These are phyloP conservation scores for Persicaria maculosa DNA, from an alignment of 148 eudicot species.

Conservation along the genomic window DNA sequence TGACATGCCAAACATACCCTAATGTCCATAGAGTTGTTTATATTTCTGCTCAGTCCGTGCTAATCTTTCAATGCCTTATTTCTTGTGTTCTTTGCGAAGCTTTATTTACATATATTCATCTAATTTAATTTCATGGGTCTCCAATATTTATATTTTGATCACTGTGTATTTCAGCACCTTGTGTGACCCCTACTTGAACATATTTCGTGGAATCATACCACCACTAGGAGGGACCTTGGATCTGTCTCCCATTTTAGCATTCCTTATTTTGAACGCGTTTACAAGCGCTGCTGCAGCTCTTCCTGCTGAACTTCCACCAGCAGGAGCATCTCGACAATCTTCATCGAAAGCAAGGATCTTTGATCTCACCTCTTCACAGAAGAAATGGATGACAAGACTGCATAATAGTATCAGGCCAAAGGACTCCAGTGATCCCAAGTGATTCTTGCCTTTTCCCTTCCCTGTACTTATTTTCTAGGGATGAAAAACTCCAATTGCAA, in stretches of 20 bases:
- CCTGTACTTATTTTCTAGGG: too few species aligned
- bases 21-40: too few species aligned
- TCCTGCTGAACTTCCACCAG: slow-evolving; percentile 89
- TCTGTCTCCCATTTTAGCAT: slow-evolving; percentile 90
- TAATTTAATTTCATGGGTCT: not conserved
- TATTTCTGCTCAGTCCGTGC: not conserved
- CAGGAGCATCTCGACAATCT: slow-evolving; percentile 21
- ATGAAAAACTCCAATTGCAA: too few species aligned
- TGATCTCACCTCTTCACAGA: slow-evolving; percentile 43
- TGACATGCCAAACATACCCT: not conserved
- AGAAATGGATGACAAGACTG: slow-evolving; percentile 65
- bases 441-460: not conserved
- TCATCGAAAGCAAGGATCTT: slow-evolving; percentile 23
- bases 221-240: slow-evolving; percentile 93
- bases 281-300: slow-evolving; percentile 87
- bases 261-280: slow-evolving; percentile 74
- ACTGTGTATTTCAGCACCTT: slow-evolving; percentile 48
- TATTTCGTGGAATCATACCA: slow-evolving; percentile 91
- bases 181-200: slow-evolving; percentile 95
- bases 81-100: not conserved
- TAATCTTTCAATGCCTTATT: not conserved
- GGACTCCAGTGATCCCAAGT: not conserved
- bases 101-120: not conserved
- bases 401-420: slow-evolving; percentile 24
- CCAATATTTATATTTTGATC: not conserved